These are phyloP conservation scores for Alectoria sarmentosa DNA, from an alignment of 495 filamentous ascomycete species.

Conservation along the genomic window DNA sequence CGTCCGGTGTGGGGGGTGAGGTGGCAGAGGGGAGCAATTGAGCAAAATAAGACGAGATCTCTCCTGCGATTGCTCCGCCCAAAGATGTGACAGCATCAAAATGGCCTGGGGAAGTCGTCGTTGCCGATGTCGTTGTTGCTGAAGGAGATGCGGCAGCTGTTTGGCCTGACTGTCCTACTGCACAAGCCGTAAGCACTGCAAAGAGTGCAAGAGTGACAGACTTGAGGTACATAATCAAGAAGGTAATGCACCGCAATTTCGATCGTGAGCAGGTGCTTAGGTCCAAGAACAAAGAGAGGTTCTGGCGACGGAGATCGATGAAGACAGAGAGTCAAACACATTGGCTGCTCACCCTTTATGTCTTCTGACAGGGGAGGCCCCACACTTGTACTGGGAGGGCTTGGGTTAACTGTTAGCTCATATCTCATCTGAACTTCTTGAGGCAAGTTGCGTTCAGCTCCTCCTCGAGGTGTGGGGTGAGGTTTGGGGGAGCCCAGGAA, in stretches of 20 bases:
- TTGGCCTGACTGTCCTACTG: neutral
- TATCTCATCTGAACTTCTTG: neutral
- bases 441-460: neutral
- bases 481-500: neutral
- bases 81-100: slow-evolving; percentile 1
- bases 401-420: neutral
- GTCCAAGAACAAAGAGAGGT: neutral
- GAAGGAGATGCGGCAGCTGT: neutral
- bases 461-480: neutral
- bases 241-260: neutral
- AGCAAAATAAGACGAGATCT: slow-evolving; percentile 3
- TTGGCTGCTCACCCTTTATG: neutral
- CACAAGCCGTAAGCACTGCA: neutral
- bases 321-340: neutral
- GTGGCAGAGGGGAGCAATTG: slow-evolving; percentile 2
- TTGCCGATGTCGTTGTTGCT: neutral
- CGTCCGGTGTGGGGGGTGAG: neutral
- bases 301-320: neutral
- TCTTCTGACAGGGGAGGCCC: neutral
- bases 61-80: neutral
- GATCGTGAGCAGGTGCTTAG: neutral
- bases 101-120: neutral
- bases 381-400: neutral
- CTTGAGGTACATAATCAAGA: neutral
- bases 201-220: neutral